phyloP scores from a whole-genome alignment of 495 filamentous ascomycete species.

The Lasiosphaeria ovina region DNA sequence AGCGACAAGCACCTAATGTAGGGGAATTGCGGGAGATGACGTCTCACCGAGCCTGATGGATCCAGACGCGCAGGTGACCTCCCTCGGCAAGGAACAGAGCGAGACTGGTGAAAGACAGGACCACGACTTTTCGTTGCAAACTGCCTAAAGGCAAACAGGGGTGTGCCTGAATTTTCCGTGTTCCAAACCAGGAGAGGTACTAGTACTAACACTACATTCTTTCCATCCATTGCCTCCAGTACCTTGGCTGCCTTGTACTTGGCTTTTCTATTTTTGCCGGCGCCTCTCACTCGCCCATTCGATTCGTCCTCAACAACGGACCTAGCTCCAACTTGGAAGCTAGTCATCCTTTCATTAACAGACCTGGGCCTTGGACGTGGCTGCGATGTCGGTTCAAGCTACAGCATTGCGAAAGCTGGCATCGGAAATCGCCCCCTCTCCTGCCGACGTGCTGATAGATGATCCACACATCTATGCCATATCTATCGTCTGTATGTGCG shows the following conservation, averaged over 20 bases:
- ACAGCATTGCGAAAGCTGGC: neutral
- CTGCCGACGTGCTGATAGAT: neutral
- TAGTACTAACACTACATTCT: neutral
- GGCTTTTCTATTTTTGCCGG: neutral
- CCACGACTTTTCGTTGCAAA: neutral
- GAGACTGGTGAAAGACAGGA: neutral
- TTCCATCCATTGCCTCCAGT: neutral
- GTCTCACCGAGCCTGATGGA: slow-evolving; percentile 20
- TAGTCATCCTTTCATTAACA: too few species aligned
- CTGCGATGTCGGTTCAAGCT: neutral
- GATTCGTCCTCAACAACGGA: neutral
- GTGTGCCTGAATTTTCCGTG: neutral
- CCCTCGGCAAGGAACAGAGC: neutral
- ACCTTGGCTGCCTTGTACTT: too few species aligned
- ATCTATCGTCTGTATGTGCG: neutral
- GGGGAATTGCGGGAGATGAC: slow-evolving; percentile 13
- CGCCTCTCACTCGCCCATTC: neutral
- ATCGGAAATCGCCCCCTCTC: neutral
- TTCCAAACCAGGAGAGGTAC: neutral
- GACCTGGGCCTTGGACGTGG: neutral
- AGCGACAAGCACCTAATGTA: neutral
- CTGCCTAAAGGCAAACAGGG: neutral
- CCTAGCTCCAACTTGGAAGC: neutral
- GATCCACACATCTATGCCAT: neutral
- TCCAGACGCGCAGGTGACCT: neutral